Conservation (phyloP, 2,329 filamentous ascomycete species). For the Aspergillus fumigatiaffinis region DNA sequence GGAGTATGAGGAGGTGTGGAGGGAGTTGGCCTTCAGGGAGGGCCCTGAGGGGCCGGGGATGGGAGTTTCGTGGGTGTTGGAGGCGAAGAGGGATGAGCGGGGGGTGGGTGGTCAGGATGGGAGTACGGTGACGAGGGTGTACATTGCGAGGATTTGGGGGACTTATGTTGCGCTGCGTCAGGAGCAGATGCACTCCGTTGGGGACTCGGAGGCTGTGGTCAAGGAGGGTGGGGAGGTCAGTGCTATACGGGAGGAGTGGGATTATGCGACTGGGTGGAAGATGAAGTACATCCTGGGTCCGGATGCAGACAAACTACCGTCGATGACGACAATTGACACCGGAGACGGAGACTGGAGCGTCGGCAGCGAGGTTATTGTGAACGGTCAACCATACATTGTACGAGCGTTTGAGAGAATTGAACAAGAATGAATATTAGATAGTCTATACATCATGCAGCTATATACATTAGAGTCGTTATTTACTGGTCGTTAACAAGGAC, state of each 20-base stretch:
- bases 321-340: slow-evolving; percentile 13
- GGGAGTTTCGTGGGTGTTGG: slow-evolving; percentile 29
- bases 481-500: slow-evolving; percentile 39
- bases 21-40: slow-evolving; percentile 38
- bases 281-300: slow-evolving; percentile 2
- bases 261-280: slow-evolving; percentile 3
- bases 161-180: slow-evolving; percentile 28
- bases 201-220: slow-evolving; percentile 10
- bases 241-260: slow-evolving; percentile 28
- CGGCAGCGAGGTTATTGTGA: slow-evolving; percentile 17
- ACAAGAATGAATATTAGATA: neutral
- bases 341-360: slow-evolving; percentile 17
- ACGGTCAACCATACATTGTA: slow-evolving; percentile 19
- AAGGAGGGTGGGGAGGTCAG: slow-evolving; percentile 24
- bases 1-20: slow-evolving; percentile 66
- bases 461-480: slow-evolving; percentile 2
- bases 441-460: slow-evolving; percentile 9
- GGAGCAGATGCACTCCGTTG: slow-evolving; percentile 14
- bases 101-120: slow-evolving; percentile 9
- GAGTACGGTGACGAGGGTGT: slow-evolving; percentile 22
- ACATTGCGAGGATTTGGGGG: slow-evolving; percentile 29
- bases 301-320: slow-evolving; percentile 15
- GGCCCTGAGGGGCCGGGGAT: slow-evolving; percentile 24
- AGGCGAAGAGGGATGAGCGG: slow-evolving; percentile 16
- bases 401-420: slow-evolving; percentile 25